Base-by-base conservation (phyloP, 2,329 filamentous ascomycete species). In the Cladosporium sp. region DNA sequence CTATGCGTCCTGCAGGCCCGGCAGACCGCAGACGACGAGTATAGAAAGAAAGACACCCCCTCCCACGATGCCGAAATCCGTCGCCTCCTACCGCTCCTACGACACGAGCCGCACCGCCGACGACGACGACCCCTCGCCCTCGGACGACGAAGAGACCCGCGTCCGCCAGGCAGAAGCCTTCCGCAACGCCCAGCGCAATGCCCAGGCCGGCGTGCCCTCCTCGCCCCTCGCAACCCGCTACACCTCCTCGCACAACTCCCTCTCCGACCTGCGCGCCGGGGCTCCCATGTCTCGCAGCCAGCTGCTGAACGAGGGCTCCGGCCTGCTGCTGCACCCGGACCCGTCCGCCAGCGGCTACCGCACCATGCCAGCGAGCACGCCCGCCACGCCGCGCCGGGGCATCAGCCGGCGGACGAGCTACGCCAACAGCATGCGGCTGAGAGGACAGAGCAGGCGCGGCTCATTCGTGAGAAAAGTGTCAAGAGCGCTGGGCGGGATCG, bases 381-480 rank as follows among this genome's bases (percentile, higher is more conserved):
- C 63, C 4, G 58, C 56, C n/a, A 64, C 63, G 13, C 63, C 61
- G 13, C 53, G 63, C 8, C 56, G 57, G 50, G 63, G 57, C 56
- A 55, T 65, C 13, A 59, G 54, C 40, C 54, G 72, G 41, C 66
- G 71, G 56, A 67, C 70, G 49, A 65, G 62, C 54, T 58, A 63
- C 38, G 49, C 49, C 14, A 56, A 61, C 52, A 63, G 61, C 37
- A 57, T 49, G 16, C 58, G 59, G 19, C 68, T 68, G 53, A 55
- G 55, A 22, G 70, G 76, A 51, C 73, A 76, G 54, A 80, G 76
- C 56, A 72, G 78, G 40, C 67, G 72, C 6, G 74, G 73, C 53
- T 81, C 78, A 0, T 72, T 74, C 53, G 69, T 66, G 14, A 46
- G 55, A 18, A 56, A 60, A 6, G 53, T 66, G 10, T 62, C 63